These are phyloP conservation scores for Aspergillus udagawae DNA, from an alignment of 2,329 filamentous ascomycete species.

Conservation along the genomic window DNA sequence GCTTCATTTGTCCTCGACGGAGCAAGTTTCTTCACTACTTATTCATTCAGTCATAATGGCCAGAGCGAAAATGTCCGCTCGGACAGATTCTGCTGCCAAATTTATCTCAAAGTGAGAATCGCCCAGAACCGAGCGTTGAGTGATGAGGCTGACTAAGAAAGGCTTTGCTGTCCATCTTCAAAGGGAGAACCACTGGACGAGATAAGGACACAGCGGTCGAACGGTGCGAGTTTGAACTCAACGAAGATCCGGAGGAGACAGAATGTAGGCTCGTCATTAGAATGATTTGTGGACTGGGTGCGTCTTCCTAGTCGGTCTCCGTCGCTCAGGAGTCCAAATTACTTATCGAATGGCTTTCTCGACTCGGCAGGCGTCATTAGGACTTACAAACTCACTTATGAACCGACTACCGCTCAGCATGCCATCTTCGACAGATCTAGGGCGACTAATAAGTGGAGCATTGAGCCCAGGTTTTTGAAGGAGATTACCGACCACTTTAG, in stretches of 20 bases:
- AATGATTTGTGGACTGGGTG: constrained; percentile 60
- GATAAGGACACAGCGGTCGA: constrained; percentile 59
- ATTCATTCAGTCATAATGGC: constrained; percentile 47
- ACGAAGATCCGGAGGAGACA: constrained; percentile 52
- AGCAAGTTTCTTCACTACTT: constrained; percentile 54
- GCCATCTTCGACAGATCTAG: constrained; percentile 58
- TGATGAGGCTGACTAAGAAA: constrained; percentile 14
- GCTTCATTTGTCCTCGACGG: constrained; percentile 55
- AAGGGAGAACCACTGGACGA: constrained; percentile 52
- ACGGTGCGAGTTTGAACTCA: constrained; percentile 57
- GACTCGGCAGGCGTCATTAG: constrained; percentile 53
- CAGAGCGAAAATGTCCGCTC: constrained; percentile 29
- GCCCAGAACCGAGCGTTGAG: constrained; percentile 4
- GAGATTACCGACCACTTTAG: constrained; percentile 64
- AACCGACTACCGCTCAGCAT: constrained; percentile 59
- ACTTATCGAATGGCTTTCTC: background rate
- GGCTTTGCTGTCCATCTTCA: constrained; percentile 61
- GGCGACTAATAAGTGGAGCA: constrained; percentile 56
- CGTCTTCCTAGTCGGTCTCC: background rate
- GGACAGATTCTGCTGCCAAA: constrained; percentile 55
- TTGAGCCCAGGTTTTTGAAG: constrained; percentile 53
- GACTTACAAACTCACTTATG: constrained; percentile 62
- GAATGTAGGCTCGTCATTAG: constrained; percentile 60
- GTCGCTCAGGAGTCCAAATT: constrained; percentile 3
- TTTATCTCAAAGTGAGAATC: constrained; percentile 52